Conservation (phyloP, 208 protist species). For the Trypanosoma caninum region DNA sequence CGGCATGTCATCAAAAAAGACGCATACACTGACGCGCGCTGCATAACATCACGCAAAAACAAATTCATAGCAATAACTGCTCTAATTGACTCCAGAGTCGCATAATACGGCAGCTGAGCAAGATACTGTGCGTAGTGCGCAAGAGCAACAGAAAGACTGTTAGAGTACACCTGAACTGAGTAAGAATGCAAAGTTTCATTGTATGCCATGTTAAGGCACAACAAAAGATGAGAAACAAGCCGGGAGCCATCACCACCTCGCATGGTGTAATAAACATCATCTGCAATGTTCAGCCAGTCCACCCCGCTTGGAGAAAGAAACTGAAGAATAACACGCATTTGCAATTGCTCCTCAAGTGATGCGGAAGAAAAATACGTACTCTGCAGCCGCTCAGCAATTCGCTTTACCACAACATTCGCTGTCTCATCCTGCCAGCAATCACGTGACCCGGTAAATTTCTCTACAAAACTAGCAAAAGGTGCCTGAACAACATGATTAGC, state of each 20-base stretch:
- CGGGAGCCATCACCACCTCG: conserved; percentile 34
- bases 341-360: conserved; percentile 56
- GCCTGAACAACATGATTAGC: conserved; percentile 23
- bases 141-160: conserved; percentile 34
- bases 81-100: conserved; percentile 42
- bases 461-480: conserved; percentile 34
- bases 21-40: conserved; percentile 65
- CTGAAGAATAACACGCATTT: conserved; percentile 78
- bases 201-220: conserved; percentile 60
- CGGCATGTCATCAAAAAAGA: conserved; percentile 54
- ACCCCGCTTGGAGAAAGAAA: conserved; percentile 33
- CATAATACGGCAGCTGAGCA: conserved; percentile 49
- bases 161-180: conserved; percentile 54
- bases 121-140: conserved; percentile 45
- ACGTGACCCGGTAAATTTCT: conserved; percentile 35
- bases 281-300: conserved; percentile 47
- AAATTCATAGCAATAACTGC: conserved; percentile 52
- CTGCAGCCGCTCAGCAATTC: conserved; percentile 41
- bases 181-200: conserved; percentile 47
- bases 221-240: conserved; percentile 57
- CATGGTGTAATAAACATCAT: conserved; percentile 17
- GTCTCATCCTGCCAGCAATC: conserved; percentile 56
- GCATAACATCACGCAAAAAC: conserved; percentile 35
- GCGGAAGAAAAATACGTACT: conserved; percentile 33
- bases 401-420: conserved; percentile 31